Conservation (phyloP, 1,139 yeast species). For the Sugiyamaella grinbergsii region DNA sequence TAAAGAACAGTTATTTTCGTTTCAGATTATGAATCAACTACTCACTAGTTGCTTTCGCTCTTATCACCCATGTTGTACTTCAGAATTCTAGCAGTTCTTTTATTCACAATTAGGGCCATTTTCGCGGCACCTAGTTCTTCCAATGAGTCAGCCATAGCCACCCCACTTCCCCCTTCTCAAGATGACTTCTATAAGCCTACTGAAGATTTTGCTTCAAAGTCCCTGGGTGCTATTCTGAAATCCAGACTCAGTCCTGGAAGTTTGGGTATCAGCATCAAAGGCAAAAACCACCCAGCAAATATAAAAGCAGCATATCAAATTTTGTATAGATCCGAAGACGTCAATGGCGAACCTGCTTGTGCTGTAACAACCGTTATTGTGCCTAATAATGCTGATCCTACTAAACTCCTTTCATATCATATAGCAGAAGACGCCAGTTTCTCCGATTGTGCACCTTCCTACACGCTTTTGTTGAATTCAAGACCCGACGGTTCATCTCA, state of each 20-base stretch:
- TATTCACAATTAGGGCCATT: background rate
- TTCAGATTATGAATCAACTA: too few species aligned
- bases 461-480: conserved; percentile 24
- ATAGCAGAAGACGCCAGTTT: conserved; percentile 37
- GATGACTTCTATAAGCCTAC: conserved; percentile 34
- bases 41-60: too few species aligned
- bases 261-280: conserved; percentile 15
- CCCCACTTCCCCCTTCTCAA: conserved; percentile 23
- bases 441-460: conserved; percentile 38
- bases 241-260: conserved; percentile 24
- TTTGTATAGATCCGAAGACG: conserved; percentile 33
- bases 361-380: conserved; percentile 37
- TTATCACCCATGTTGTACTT: too few species aligned
- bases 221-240: conserved; percentile 28
- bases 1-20: too few species aligned
- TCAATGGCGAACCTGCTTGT: conserved; percentile 32
- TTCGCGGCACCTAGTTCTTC: background rate
- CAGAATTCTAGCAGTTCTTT: background rate
- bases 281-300: conserved; percentile 11
- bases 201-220: conserved; percentile 21
- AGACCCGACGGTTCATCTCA: conserved; percentile 21
- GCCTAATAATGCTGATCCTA: conserved; percentile 30
- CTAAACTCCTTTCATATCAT: conserved; percentile 35
- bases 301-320: conserved; percentile 33
- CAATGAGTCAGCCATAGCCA: background rate